A percentile compares a stretch with the other conserved stretches of the same genome.
Evolutionary conservation across 768 basidiomycete genomes (phyloP).

Genomic region (Asterophora lycoperdoides): DNA sequence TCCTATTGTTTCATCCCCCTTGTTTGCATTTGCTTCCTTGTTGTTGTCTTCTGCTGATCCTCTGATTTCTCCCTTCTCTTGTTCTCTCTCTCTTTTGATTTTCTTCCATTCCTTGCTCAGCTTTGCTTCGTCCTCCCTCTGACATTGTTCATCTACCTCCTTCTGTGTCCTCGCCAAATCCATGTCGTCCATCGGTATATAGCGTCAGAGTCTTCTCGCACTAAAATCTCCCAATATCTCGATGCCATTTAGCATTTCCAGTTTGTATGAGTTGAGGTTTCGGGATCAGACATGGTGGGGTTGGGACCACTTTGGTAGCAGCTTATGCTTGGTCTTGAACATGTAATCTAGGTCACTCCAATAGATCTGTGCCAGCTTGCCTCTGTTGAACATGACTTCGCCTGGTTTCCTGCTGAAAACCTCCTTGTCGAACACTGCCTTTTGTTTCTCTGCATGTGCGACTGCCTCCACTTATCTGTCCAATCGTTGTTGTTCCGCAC

Average conservation of each 20-base stretch:
- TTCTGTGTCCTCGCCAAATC: slow-evolving; percentile 17
- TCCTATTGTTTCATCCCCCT: no score
- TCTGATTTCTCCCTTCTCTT: not conserved
- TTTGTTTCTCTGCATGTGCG: slow-evolving; percentile 20
- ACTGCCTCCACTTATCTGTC: slow-evolving; percentile 5
- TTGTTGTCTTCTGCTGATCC: no score
- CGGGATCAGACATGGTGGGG: slow-evolving; percentile 17
- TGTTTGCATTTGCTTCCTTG: not conserved
- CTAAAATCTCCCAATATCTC: slow-evolving; percentile 16
- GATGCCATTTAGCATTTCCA: slow-evolving; percentile 18
- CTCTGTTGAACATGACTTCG: slow-evolving; percentile 20
- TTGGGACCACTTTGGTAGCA: slow-evolving; percentile 28
- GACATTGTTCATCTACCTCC: not conserved
- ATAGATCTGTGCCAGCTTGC: slow-evolving; percentile 28
- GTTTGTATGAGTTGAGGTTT: slow-evolving; percentile 19
- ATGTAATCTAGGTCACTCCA: slow-evolving; percentile 19
- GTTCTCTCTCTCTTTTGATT: no score
- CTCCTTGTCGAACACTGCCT: slow-evolving; percentile 22
- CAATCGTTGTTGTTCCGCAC: not conserved
- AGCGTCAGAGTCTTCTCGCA: slow-evolving; percentile 16
- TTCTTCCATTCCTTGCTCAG: no score
- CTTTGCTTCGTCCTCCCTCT: not conserved
- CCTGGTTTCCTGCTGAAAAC: slow-evolving; percentile 6
- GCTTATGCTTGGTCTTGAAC: slow-evolving; percentile 23
- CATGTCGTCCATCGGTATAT: slow-evolving; percentile 18